These are phyloP conservation scores for Lasiodiplodia gonubiensis DNA, from an alignment of 2,329 filamentous ascomycete species.

Conservation along the genomic window DNA sequence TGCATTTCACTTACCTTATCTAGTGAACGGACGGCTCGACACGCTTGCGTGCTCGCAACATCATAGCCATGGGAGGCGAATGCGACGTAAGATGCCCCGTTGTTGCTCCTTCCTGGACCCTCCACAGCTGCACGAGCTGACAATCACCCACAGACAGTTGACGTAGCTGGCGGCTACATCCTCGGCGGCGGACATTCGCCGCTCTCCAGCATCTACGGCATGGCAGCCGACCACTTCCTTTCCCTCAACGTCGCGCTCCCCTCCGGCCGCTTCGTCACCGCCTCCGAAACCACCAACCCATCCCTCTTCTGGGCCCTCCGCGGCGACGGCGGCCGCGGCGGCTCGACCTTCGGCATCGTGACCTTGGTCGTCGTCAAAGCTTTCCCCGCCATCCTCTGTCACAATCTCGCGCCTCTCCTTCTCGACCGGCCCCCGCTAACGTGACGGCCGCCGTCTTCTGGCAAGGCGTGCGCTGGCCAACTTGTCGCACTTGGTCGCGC, in stretches of 20 bases:
- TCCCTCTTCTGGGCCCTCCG: constrained; percentile 46
- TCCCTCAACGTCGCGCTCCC: constrained; percentile 42
- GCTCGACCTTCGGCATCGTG: constrained; percentile 41
- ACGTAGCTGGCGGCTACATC: constrained; percentile 41
- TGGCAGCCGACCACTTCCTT: constrained; percentile 42
- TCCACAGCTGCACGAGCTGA: too few relatives aligned
- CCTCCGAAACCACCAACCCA: constrained; percentile 37
- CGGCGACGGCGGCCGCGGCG: constrained; percentile 42
- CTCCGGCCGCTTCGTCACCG: constrained; percentile 37
- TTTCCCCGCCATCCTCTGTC: neutral
- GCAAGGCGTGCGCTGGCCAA: constrained; percentile 40
- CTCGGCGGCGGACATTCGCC: constrained; percentile 40
- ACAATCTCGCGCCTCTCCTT: constrained; percentile 52
- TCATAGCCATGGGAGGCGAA: constrained; percentile 38
- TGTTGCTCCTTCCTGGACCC: too few relatives aligned
- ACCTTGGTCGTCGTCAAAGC: constrained; percentile 43
- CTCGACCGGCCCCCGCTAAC: constrained; percentile 32
- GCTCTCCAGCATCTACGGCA: constrained; percentile 31
- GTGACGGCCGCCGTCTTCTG: constrained; percentile 42
- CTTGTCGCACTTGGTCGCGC: constrained; percentile 37
- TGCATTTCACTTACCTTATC: too few relatives aligned
- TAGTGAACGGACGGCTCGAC: too few relatives aligned
- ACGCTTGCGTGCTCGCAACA: too few relatives aligned
- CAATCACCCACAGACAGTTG: constrained; percentile 35
- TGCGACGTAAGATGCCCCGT: constrained; percentile 30